Evolutionary conservation across 2,329 filamentous ascomycete species (phyloP), one percentile per base, ranked within the genome.

Genomic region (Nemania abortiva): DNA sequence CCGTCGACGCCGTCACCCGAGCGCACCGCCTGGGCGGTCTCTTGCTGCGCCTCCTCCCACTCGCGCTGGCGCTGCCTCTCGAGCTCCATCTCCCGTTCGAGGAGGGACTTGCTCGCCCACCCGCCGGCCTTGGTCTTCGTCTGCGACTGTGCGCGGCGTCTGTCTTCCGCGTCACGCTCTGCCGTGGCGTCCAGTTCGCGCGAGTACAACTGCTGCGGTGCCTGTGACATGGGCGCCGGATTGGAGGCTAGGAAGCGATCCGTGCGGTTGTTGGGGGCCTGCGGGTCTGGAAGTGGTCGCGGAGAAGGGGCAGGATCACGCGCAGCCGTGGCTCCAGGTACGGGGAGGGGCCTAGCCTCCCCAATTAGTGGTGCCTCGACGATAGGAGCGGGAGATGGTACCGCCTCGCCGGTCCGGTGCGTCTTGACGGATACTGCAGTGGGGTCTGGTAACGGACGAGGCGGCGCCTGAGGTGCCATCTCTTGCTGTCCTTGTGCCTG

Each of bases 21-120:
- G 39, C 83, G 84, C 6, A 84, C 83, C 0, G 87, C 85, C 64
- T 85, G 85, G 24, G 88, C 87, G 20, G 89, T 87, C 72, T 88
- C 88, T 75, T 89, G 84, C 80, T 95, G 93, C 0, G 89, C 84
- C 70, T 92, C 89, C 79, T 96, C 92, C 93, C 93, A 95, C 78
- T 95, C 92, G 65, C 85, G 86, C 81, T 95, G 92, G 15, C 92
- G 85, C 81, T 93, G 88, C 9, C 92, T 85, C 80, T 95, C 92
- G 77, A 91, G 84, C 79, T 95, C 92, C 91, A 94, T 94, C 80
- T 95, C 92, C 31, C 91, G 88, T 81, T 94, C 92, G 1, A 94
- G 86, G 10, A 94, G 84, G 0, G 90, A 92, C 82, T 91, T 92
- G 72, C 86, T 86, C 0, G 89, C 89, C 87, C 86, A 89, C 0